Evolutionary conservation across 192 early-diverging fungal species (phyloP).

Genomic region (Thamnidium elegans): DNA sequence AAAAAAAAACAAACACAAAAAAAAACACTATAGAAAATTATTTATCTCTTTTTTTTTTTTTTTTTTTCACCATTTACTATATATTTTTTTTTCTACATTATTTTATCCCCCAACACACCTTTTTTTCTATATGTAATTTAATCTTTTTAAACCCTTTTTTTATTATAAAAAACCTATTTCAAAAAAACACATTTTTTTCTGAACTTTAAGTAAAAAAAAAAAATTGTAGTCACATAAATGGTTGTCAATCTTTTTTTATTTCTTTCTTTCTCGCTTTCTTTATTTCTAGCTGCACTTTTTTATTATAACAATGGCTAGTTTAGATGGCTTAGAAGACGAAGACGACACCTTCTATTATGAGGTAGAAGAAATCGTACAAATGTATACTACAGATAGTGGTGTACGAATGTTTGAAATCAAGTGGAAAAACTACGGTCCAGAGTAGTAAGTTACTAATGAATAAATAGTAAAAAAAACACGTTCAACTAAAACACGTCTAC

Average conservation of each 20-base stretch:
- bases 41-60: no score
- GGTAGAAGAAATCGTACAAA: slow-evolving; percentile 5
- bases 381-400: not conserved
- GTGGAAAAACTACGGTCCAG: slow-evolving; percentile 9
- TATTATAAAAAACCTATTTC: no score
- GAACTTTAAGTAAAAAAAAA: no score
- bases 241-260: not conserved
- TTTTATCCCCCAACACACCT: not conserved
- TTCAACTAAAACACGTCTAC: not conserved
- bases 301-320: no score
- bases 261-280: not conserved
- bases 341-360: slow-evolving; percentile 14
- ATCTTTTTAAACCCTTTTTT: no score
- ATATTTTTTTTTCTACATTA: not conserved
- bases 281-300: not conserved
- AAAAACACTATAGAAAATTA: not conserved
- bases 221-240: no score
- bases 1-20: no score
- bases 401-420: slow-evolving; percentile 8
- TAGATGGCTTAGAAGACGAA: slow-evolving; percentile 3
- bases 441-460: not conserved
- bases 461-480: not conserved
- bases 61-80: not conserved
- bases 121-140: not conserved
- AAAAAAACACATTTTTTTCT: no score